phyloP scores from a whole-genome alignment of 2,329 filamentous ascomycete genomes.

The Cladosporium sp. region DNA sequence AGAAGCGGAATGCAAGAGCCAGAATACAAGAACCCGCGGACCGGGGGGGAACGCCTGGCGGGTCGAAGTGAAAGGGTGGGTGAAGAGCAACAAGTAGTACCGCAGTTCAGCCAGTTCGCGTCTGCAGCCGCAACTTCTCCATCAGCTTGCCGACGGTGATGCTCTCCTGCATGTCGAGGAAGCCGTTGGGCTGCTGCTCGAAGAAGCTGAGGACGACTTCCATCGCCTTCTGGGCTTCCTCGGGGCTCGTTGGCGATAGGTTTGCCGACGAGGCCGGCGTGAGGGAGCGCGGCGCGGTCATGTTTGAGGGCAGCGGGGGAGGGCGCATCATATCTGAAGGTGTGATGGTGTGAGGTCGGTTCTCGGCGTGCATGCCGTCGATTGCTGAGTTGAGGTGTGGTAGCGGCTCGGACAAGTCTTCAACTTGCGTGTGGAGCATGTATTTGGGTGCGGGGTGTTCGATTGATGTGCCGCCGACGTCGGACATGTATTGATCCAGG shows the following conservation, averaged over 20 bases:
- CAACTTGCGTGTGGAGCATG: conserved; percentile 31
- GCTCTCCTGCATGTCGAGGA: conserved; percentile 73
- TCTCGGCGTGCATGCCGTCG: conserved; percentile 23
- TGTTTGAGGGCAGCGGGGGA: conserved; percentile 36
- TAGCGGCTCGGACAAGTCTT: conserved; percentile 30
- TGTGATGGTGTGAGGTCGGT: conserved; percentile 22
- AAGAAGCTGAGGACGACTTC: conserved; percentile 79
- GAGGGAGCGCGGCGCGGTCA: conserved; percentile 5
- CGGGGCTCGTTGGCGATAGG: conserved; percentile 67
- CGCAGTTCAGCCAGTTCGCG: conserved; percentile 11
- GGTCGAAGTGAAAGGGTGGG: too few species aligned
- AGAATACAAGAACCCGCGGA: background rate
- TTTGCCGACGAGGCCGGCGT: conserved; percentile 16
- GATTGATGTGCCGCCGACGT: conserved; percentile 36
- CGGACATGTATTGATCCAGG: conserved; percentile 51
- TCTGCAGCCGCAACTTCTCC: conserved; percentile 67
- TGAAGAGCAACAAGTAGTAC: background rate
- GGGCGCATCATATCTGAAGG: conserved; percentile 41
- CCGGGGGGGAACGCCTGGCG: too few species aligned
- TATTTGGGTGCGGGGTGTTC: conserved; percentile 53
- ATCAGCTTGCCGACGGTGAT: conserved; percentile 73
- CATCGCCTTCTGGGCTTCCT: conserved; percentile 76
- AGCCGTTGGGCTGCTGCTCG: conserved; percentile 60
- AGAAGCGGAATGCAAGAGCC: too few species aligned
- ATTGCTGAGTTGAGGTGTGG: conserved; percentile 37